Evolutionary conservation across 2,329 filamentous ascomycete species (phyloP), one percentile per base, ranked within the genome.

Genomic region (Hypoxylon sp.): DNA sequence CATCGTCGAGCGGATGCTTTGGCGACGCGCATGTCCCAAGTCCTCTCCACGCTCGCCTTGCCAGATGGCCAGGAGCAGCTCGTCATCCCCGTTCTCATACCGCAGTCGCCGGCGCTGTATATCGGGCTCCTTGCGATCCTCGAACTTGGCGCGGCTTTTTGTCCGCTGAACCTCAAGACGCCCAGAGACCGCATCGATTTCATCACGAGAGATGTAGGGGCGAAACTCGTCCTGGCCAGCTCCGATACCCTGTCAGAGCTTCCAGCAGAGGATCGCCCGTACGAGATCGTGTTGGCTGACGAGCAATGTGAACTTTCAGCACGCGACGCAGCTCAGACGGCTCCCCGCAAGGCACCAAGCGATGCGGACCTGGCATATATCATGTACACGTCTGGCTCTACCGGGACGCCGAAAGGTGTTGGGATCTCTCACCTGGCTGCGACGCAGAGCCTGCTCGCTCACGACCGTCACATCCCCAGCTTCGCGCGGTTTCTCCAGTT

Each of bases 361-460:
- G 26, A 60, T 0, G 68, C 76, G 1, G 76, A 82, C 58, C 72
- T 93, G 20, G 92, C 93, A 20, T 97, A 97, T 77, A 85, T 97
- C 57, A 92, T 97, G 86, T 97, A 96, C 72, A 97, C 93, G 0
- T 96, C 91, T 41, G 92, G 92, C 2, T 96, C 91, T 4, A 97
- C 92, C 0, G 93, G 93, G 10, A 86, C 87, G 3, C 93, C 93
- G 0, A 97, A 97, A 77, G 93, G 92, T 0, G 93, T 97, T 20
- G 83, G 84, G 2, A 81, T 97, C 24, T 92, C 91, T 24, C 93
- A 97, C 75, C 77, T 80, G 23, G 90, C 93, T 13, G 92, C 83
- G 6, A 89, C 90, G 0, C 93, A 97, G 72, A 91, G 90, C 54
- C 75, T 97, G 6, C 80, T 96, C 38, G 91, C 91, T 2, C 93